Conservation (phyloP, 768 basidiomycete genomes). For the Suillus clintonianus region DNA sequence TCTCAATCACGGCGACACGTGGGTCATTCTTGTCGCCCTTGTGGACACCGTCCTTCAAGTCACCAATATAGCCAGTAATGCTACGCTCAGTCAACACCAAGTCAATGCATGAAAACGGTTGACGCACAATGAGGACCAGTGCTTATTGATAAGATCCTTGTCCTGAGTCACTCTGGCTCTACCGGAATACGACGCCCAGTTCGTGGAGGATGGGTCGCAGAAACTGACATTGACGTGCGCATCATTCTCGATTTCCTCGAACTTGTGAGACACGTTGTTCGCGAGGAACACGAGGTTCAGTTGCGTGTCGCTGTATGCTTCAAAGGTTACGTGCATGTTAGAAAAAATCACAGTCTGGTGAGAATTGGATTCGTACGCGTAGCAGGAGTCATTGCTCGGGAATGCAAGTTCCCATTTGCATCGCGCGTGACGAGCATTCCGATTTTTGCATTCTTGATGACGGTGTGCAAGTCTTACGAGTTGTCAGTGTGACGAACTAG, state of each 20-base stretch:
- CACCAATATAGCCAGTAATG: constrained; percentile 78
- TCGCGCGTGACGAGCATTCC: constrained; percentile 82
- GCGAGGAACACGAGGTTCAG: constrained; percentile 68
- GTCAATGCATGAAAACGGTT: not conserved
- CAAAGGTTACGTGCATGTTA: not conserved
- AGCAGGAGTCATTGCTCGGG: constrained; percentile 80
- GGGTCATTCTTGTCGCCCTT: constrained; percentile 81
- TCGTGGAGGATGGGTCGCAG: constrained; percentile 65
- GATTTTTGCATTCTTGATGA: constrained; percentile 62
- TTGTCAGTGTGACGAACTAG: not conserved
- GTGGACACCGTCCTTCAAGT: constrained; percentile 83
- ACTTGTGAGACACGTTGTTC: constrained; percentile 74
- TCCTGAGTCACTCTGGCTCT: constrained; percentile 67
- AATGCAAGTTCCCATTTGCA: constrained; percentile 67
- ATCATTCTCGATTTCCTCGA: constrained; percentile 76
- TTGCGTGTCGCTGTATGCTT: constrained; percentile 49
- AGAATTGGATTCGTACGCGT: constrained; percentile 45
- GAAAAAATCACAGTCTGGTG: not conserved
- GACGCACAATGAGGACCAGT: constrained; percentile 58
- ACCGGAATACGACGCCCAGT: constrained; percentile 82
- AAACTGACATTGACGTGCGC: constrained; percentile 81
- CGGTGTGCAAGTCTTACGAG: constrained; percentile 56
- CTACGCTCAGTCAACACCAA: constrained; percentile 33
- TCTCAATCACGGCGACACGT: constrained; percentile 75
- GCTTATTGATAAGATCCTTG: constrained; percentile 59